Percentiles rank a stretch among this genome's conserved stretches.
Evolutionary conservation across 2,329 filamentous ascomycete species (phyloP).

Genomic region (Monosporascus sp.): DNA sequence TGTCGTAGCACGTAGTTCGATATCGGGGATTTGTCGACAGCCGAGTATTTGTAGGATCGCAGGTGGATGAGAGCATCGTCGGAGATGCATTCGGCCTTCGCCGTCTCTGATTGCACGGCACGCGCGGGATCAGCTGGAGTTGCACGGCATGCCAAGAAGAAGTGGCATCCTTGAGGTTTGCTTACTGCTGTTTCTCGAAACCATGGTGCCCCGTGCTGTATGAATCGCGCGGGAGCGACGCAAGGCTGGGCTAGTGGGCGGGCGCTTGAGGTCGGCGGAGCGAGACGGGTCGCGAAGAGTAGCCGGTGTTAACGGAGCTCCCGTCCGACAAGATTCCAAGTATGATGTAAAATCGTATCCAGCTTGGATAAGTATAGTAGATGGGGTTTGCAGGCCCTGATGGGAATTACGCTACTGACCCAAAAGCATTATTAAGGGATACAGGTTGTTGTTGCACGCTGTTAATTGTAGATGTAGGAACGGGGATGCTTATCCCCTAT

Average conservation of each 20-base stretch:
- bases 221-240: neutral
- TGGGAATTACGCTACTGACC: too few relatives aligned
- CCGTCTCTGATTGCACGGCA: slow-evolving; percentile 35
- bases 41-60: slow-evolving; percentile 94
- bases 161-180: neutral
- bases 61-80: slow-evolving; percentile 88
- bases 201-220: slow-evolving; percentile 21
- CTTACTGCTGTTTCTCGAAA: slow-evolving; percentile 32
- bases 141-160: neutral
- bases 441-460: too few relatives aligned
- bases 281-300: too few relatives aligned
- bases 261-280: neutral
- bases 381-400: too few relatives aligned
- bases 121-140: slow-evolving; percentile 8
- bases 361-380: too few relatives aligned
- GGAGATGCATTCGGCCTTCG: slow-evolving; percentile 69
- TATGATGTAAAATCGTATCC: too few relatives aligned
- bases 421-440: too few relatives aligned
- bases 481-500: too few relatives aligned
- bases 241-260: neutral
- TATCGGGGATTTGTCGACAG: slow-evolving; percentile 90
- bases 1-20: slow-evolving; percentile 91
- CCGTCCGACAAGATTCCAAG: too few relatives aligned
- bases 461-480: too few relatives aligned
- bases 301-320: too few relatives aligned